Percentiles rank a stretch among this genome's conserved stretches.
Conservation (phyloP, 805 yeast genomes). For the Henningerozyma blattae region DNA sequence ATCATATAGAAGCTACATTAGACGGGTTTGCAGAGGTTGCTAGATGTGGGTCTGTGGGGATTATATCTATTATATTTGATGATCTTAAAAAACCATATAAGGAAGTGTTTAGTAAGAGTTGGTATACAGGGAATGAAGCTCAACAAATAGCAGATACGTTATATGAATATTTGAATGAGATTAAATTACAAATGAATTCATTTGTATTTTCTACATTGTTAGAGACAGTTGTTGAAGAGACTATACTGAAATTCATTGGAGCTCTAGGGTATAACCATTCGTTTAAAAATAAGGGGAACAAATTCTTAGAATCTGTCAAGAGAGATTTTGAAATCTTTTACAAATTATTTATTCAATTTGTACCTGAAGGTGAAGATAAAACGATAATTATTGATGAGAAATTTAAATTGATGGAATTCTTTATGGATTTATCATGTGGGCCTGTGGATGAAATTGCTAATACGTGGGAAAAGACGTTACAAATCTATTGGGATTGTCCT, state of each 20-base stretch:
- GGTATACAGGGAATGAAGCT: conserved; percentile 54
- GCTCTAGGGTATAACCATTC: conserved; percentile 33
- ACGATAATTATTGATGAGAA: conserved; percentile 32
- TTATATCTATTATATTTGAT: conserved; percentile 52
- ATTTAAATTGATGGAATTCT: conserved; percentile 47
- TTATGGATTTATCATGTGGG: conserved; percentile 44
- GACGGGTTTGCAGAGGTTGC: conserved; percentile 74
- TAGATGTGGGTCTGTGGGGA: conserved; percentile 44
- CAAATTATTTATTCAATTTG: conserved; percentile 37
- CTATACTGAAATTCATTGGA: conserved; percentile 36
- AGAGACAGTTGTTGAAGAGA: conserved; percentile 41
- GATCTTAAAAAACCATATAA: conserved; percentile 56
- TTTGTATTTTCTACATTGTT: conserved; percentile 41
- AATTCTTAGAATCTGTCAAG: conserved; percentile 39
- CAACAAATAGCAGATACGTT: conserved; percentile 59
- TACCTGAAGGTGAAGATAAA: conserved; percentile 25
- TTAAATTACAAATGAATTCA: conserved; percentile 39
- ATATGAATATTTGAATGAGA: conserved; percentile 61
- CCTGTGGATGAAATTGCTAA: conserved; percentile 35
- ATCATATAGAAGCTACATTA: conserved; percentile 48
- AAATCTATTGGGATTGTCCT: conserved; percentile 67
- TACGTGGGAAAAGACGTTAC: conserved; percentile 50
- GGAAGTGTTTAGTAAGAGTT: conserved; percentile 49
- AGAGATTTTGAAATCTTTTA: conserved; percentile 49
- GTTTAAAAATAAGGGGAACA: conserved; percentile 31